Conservation (phyloP, 805 yeast species). For the Yamadazyma paraphyllophila region DNA sequence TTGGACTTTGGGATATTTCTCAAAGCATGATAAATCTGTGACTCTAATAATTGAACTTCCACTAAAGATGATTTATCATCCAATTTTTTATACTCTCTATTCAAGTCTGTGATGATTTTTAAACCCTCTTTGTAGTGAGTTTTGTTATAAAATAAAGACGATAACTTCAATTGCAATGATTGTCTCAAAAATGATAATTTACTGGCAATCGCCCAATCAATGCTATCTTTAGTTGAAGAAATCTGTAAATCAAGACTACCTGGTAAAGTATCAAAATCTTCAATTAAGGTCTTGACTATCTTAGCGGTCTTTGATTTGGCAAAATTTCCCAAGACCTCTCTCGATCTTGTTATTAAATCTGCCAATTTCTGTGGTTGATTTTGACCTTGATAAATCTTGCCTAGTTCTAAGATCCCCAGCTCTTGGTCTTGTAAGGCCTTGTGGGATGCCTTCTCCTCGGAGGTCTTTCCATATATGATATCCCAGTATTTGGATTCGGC, state of each 20-base stretch:
- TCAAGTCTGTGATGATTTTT: constrained; percentile 63
- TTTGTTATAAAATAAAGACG: constrained; percentile 69
- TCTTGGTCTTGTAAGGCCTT: constrained; percentile 49
- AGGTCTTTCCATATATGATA: constrained; percentile 26
- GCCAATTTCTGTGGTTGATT: constrained; percentile 51
- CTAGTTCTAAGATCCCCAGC: constrained; percentile 70
- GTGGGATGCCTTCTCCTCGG: constrained; percentile 17
- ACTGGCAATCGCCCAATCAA: constrained; percentile 81
- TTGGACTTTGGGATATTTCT: constrained; percentile 88
- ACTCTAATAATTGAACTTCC: constrained; percentile 90
- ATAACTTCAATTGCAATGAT: constrained; percentile 78
- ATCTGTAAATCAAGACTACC: constrained; percentile 69
- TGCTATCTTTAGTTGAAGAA: constrained; percentile 68
- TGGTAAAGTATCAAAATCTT: constrained; percentile 64
- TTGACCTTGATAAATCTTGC: constrained; percentile 59
- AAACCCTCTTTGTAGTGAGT: constrained; percentile 67
- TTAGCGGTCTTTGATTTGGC: constrained; percentile 96
- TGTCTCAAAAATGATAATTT: constrained; percentile 89
- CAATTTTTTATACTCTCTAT: constrained; percentile 84
- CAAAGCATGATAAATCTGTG: constrained; percentile 85
- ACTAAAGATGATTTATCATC: constrained; percentile 95
- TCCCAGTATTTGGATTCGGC: constrained; percentile 63
- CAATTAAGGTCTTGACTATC: constrained; percentile 78
- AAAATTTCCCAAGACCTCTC: constrained; percentile 67
- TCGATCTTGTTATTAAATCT: constrained; percentile 62